Conservation (phyloP, 2,329 filamentous ascomycete genomes). For the Pseudocercospora crystallina region DNA sequence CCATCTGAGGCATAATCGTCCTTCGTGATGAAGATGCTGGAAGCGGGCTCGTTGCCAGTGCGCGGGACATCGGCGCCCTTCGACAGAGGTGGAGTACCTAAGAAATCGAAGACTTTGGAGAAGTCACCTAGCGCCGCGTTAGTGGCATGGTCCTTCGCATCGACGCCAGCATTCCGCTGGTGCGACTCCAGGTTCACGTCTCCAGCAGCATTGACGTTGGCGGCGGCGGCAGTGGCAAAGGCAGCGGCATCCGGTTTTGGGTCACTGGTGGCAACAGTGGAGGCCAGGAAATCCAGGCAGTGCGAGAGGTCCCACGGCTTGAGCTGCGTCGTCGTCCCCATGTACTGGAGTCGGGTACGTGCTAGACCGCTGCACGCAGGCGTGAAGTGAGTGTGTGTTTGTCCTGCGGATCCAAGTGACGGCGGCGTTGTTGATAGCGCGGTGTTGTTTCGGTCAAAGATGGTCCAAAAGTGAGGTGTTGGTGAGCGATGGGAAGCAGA, state of each 20-base stretch:
- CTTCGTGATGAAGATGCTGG: slow-evolving; percentile 22
- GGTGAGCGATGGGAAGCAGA: neutral
- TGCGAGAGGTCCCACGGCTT: slow-evolving; percentile 49
- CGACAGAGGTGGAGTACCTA: slow-evolving; percentile 37
- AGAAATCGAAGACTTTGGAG: slow-evolving; percentile 45
- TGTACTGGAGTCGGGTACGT: slow-evolving; percentile 19
- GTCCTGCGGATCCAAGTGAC: neutral
- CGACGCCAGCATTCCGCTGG: neutral
- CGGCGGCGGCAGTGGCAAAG: slow-evolving; percentile 1
- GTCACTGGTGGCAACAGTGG: too few relatives aligned
- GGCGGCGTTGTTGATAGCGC: slow-evolving; percentile 2
- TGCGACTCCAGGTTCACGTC: slow-evolving; percentile 1
- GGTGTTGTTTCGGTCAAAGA: neutral
- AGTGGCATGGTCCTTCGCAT: slow-evolving; percentile 1
- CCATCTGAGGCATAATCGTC: slow-evolving; percentile 47
- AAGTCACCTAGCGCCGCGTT: slow-evolving; percentile 43
- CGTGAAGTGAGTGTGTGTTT: neutral
- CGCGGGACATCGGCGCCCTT: neutral
- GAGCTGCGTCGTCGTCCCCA: slow-evolving; percentile 35
- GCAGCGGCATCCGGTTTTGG: too few relatives aligned
- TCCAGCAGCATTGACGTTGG: neutral
- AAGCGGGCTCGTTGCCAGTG: neutral
- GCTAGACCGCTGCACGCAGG: slow-evolving; percentile 16
- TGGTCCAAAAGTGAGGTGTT: neutral
- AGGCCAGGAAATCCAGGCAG: slow-evolving; percentile 43